Evolutionary conservation across 306 rosid species (phyloP), one percentile per base, ranked within the genome.

Genomic region (Dalbergia cochinchinensis): DNA sequence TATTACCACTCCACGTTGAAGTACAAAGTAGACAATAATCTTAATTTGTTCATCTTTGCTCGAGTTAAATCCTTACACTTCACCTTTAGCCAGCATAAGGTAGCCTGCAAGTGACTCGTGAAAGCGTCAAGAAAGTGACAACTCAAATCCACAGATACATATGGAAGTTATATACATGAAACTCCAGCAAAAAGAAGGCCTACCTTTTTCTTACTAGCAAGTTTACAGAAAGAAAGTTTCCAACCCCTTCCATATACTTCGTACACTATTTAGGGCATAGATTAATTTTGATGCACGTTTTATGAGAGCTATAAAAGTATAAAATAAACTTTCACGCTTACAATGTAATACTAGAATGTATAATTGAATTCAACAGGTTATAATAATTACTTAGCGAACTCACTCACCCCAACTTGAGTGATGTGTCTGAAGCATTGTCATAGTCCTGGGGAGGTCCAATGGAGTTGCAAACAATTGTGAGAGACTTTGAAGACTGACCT

Each of bases 401-500:
- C 31, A 26, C 92, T 78, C 18, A 95, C 99, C 99, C 98, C 71
- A 95, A 58, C 78, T 89, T 91, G 73, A 95, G 98, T 7, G 97
- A 91, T 0, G 92, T 95, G 69, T 93, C 98, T 5, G 98, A 95
- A 76, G 88, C 89, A 31, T 86, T 89, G 26, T 95, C 98, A 72
- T 78, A 69, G 64, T 93, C 98, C 18, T 85, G 92, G 1, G 97
- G 90, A 58, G 94, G 88, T 57, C 88, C 84, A 50, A 70, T 69
- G 59, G 97, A 91, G 85, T 85, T 90, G 84, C 85, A 88, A 54
- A 73, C 76, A 44, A 89, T 85, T 3, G 99, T 91, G 48, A 90
- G 80, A 0, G 97, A 92, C 76, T 90, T 97, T 3, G 98, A 95
- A 15, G 99, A 95, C 53, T 90, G 97, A n/a, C 97, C 98, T 77